These are phyloP conservation scores for Apostasia ramifera DNA, from an alignment of 106 monocot species.

Conservation along the genomic window DNA sequence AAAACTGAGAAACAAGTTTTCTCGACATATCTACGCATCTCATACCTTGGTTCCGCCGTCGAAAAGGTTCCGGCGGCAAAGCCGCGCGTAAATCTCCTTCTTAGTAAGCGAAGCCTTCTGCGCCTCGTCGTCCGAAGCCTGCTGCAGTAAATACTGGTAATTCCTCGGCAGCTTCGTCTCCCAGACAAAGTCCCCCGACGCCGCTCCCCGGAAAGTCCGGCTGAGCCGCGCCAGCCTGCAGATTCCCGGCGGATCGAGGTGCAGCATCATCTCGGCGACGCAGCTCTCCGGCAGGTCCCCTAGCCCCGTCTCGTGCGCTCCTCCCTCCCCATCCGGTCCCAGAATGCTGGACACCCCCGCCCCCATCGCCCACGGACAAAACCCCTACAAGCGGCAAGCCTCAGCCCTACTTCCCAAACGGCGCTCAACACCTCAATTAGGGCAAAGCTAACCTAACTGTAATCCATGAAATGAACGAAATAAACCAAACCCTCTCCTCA, in stretches of 20 bases:
- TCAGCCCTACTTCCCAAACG: no score
- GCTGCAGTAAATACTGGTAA: slow-evolving; percentile 45
- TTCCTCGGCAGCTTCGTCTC: slow-evolving; percentile 68
- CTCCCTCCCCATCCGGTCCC: slow-evolving; percentile 22
- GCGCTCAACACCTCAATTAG: no score
- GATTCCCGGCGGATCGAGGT: slow-evolving; percentile 76
- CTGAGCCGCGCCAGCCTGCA: slow-evolving; percentile 54
- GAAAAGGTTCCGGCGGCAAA: slow-evolving; percentile 56
- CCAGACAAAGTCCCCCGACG: slow-evolving; percentile 64
- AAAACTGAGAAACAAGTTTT: not conserved
- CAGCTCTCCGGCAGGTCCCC: slow-evolving; percentile 83
- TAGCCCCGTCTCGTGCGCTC: slow-evolving; percentile 18
- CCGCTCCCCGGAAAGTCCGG: slow-evolving; percentile 56
- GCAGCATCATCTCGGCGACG: slow-evolving; percentile 62
- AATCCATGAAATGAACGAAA: not conserved
- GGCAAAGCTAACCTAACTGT: not conserved
- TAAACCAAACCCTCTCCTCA: not conserved
- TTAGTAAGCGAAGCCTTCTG: slow-evolving; percentile 15
- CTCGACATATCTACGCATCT: not conserved
- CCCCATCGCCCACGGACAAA: slow-evolving; percentile 31
- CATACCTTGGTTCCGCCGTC: slow-evolving; percentile 66
- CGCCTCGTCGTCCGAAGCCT: slow-evolving; percentile 6
- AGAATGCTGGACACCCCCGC: slow-evolving; percentile 29
- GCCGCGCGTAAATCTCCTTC: slow-evolving; percentile 72
- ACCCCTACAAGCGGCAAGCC: not conserved